Conservation (phyloP, 306 rosid species). For the Clitoria ternatea region DNA sequence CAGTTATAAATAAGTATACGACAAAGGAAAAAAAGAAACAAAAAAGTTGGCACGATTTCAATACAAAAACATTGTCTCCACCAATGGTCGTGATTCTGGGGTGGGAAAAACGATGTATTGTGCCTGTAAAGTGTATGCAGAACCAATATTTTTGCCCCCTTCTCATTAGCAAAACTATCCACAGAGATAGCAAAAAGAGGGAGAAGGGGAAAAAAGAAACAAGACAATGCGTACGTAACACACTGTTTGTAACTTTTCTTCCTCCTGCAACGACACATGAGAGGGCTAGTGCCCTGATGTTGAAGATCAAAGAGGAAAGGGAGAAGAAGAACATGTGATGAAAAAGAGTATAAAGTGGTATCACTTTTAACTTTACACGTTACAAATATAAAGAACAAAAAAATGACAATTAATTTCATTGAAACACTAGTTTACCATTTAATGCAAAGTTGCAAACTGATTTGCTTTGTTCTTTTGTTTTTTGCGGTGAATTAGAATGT, state of each 20-base stretch:
- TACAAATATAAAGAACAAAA: neutral
- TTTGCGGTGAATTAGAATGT: too few relatives aligned
- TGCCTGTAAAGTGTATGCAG: neutral
- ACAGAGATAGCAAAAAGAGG: neutral
- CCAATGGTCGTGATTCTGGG: neutral
- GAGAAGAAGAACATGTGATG: neutral
- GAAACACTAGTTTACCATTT: neutral
- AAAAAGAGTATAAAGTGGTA: neutral
- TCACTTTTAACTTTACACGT: neutral
- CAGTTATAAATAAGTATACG: too few relatives aligned
- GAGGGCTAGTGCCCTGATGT: neutral
- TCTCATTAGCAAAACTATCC: neutral
- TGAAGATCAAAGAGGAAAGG: neutral
- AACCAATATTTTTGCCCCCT: neutral
- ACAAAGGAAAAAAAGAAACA: neutral
- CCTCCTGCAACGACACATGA: neutral
- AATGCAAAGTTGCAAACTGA: too few relatives aligned
- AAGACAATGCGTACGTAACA: too few relatives aligned
- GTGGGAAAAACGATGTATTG: neutral
- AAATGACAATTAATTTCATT: neutral
- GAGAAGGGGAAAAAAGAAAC: neutral
- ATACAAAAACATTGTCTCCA: neutral
- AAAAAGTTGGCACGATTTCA: neutral
- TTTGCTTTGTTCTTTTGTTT: neutral
- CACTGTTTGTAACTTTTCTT: neutral